Evolutionary conservation across 768 basidiomycete genomes (phyloP).

Genomic region (Russula vinacea): DNA sequence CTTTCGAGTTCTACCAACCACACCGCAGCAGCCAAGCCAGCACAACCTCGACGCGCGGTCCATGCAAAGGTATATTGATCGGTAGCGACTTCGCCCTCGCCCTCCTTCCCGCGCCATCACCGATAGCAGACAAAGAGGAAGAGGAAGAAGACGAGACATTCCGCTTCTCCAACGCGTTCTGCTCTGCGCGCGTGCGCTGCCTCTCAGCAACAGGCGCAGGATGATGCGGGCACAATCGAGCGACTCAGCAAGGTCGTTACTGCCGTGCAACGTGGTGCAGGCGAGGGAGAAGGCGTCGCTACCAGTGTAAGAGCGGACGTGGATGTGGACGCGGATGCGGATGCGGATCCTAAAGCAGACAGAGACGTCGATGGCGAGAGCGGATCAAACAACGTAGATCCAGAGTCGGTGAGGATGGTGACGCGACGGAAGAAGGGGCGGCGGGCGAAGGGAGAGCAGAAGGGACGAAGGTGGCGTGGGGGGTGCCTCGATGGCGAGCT

Average conservation of each 20-base stretch:
- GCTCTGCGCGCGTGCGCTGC: constrained; percentile 57
- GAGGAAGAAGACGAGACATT: constrained; percentile 38
- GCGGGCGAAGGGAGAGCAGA: constrained; percentile 27
- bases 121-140: constrained; percentile 30
- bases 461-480: constrained; percentile 33
- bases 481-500: constrained; percentile 39
- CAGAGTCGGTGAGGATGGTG: background rate
- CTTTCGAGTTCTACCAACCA: constrained; percentile 70
- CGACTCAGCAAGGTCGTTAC: constrained; percentile 48
- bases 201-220: constrained; percentile 66
- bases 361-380: constrained; percentile 33
- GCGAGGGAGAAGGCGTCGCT: constrained; percentile 29
- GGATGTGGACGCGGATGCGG: constrained; percentile 9
- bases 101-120: constrained; percentile 37
- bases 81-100: constrained; percentile 53
- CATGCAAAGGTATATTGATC: constrained; percentile 81
- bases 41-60: constrained; percentile 80
- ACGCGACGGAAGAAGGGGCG: constrained; percentile 25
- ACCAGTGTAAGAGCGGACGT: background rate
- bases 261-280: constrained; percentile 19
- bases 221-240: constrained; percentile 71
- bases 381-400: constrained; percentile 26
- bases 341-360: constrained; percentile 18
- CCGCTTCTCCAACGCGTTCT: constrained; percentile 47
- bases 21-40: constrained; percentile 80